These are phyloP conservation scores for Candolleomyces eurysporus DNA, from an alignment of 768 basidiomycete genomes.

Conservation along the genomic window DNA sequence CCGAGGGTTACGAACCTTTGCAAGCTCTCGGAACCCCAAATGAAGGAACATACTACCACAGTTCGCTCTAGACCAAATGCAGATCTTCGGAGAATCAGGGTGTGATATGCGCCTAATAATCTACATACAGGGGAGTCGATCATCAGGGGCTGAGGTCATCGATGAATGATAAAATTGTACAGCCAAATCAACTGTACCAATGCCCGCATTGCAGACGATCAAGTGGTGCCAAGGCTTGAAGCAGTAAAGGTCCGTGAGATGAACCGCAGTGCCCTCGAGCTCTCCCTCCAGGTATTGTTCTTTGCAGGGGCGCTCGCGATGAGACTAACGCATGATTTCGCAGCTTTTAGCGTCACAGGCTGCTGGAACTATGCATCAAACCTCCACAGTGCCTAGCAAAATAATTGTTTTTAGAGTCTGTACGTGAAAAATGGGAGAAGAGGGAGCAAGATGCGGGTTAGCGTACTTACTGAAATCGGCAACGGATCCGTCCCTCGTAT, in stretches of 20 bases:
- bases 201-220: constrained; percentile 79
- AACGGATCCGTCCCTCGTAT: constrained; percentile 38
- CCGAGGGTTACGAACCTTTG: no score
- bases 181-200: no score
- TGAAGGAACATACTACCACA: no score
- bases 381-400: constrained; percentile 69
- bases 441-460: not conserved
- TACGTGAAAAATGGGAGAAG: not conserved
- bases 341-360: constrained; percentile 89
- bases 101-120: constrained; percentile 80
- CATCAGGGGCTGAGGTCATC: no score
- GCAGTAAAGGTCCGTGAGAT: constrained; percentile 76
- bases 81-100: constrained; percentile 36
- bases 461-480: constrained; percentile 71
- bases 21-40: no score
- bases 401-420: not conserved
- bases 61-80: no score
- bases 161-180: no score
- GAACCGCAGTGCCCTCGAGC: constrained; percentile 83
- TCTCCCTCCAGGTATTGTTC: constrained; percentile 17
- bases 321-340: constrained; percentile 79
- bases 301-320: constrained; percentile 55
- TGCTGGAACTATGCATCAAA: constrained; percentile 83
- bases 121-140: constrained; percentile 26
- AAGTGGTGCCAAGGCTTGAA: constrained; percentile 81